These are phyloP conservation scores for Kodamaea kaohsiungensis DNA, from an alignment of 805 yeast genomes.

Conservation along the genomic window DNA sequence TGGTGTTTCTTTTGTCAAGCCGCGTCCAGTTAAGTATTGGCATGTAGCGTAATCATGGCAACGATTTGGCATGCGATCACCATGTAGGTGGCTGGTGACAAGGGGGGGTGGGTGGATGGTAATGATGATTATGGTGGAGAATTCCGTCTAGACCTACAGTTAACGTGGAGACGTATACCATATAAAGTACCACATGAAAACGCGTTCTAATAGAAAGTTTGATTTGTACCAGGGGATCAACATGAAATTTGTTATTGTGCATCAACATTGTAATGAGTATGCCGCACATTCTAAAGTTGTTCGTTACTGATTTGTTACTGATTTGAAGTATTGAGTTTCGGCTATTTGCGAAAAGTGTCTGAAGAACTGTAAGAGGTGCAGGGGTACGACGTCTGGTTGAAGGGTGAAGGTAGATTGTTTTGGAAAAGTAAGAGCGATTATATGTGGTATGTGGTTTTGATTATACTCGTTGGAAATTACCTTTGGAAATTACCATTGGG, in stretches of 20 bases:
- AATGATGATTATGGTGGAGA: no score
- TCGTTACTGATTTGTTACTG: not conserved
- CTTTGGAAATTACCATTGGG: no score
- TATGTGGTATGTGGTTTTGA: not conserved
- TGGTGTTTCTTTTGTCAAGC: conserved; percentile 5
- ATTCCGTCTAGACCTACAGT: no score
- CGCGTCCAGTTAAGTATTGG: not conserved
- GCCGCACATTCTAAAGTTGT: not conserved
- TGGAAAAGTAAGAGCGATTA: not conserved
- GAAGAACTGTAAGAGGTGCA: not conserved
- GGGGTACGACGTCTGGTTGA: not conserved
- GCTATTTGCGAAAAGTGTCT: not conserved
- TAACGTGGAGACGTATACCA: no score
- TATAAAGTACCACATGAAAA: no score
- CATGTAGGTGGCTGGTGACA: no score
- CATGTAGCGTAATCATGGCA: not conserved
- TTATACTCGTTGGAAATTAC: no score
- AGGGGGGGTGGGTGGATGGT: no score
- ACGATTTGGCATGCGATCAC: not conserved
- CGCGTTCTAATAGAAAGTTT: not conserved
- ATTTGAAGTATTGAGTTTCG: not conserved
- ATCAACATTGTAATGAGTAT: not conserved
- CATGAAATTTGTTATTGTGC: not conserved
- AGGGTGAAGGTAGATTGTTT: not conserved
- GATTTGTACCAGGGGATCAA: not conserved